These are phyloP conservation scores for Pholiota conissans DNA, from an alignment of 768 basidiomycete species.

Conservation along the genomic window DNA sequence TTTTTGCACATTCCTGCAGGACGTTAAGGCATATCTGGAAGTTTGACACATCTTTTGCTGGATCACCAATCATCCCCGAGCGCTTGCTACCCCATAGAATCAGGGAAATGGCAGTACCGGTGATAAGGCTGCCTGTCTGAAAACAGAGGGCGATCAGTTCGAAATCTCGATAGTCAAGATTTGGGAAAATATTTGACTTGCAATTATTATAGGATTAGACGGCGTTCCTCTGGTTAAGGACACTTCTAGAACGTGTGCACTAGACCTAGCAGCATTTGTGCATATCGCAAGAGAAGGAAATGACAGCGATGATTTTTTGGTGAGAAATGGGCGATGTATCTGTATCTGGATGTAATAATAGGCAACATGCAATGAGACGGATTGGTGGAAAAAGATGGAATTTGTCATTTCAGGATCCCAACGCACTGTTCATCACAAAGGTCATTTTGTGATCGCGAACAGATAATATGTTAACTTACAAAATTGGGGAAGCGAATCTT, in stretches of 20 bases:
- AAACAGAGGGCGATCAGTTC: not conserved
- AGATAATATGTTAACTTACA: slow-evolving; percentile 30
- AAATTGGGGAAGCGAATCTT: slow-evolving; percentile 57
- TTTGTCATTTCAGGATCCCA: slow-evolving; percentile 24
- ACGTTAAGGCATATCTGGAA: slow-evolving; percentile 53
- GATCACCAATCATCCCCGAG: slow-evolving; percentile 37
- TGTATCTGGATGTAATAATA: slow-evolving; percentile 59
- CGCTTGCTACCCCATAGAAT: slow-evolving; percentile 53
- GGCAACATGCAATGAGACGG: slow-evolving; percentile 43
- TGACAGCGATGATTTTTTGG: slow-evolving; percentile 36
- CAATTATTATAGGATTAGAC: slow-evolving; percentile 4
- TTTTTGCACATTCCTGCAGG: slow-evolving; percentile 36
- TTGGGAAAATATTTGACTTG: not conserved
- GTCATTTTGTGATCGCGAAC: not conserved
- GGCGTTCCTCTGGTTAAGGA: slow-evolving; percentile 32
- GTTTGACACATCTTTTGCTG: slow-evolving; percentile 45
- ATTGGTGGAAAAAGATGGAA: slow-evolving; percentile 44
- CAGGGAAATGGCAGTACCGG: slow-evolving; percentile 53
- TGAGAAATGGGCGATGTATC: slow-evolving; percentile 70
- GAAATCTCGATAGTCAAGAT: not conserved
- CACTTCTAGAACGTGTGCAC: slow-evolving; percentile 65
- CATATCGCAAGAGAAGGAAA: slow-evolving; percentile 67
- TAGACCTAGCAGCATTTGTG: slow-evolving; percentile 71
- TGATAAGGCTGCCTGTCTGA: slow-evolving; percentile 35
- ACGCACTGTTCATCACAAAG: slow-evolving; percentile 11